phyloP scores from a whole-genome alignment of 2,329 filamentous ascomycete genomes.

The Verticillium longisporum region DNA sequence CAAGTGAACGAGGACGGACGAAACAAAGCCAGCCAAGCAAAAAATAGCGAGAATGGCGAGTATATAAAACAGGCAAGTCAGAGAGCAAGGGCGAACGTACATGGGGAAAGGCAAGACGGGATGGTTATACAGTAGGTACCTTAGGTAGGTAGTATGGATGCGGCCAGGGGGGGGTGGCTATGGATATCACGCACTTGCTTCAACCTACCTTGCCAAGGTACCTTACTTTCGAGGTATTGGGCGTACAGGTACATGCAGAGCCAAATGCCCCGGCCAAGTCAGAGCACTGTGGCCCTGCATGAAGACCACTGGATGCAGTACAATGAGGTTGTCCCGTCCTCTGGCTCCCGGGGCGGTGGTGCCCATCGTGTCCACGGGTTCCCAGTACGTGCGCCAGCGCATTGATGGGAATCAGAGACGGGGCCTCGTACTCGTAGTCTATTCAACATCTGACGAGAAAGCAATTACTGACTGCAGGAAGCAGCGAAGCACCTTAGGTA shows the following conservation, averaged over 20 bases:
- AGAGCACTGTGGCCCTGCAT: background rate
- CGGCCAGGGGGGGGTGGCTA: background rate
- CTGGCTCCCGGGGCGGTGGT: background rate
- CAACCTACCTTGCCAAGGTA: background rate
- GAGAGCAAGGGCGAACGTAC: background rate
- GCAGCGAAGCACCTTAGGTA: too few species aligned
- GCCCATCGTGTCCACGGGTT: background rate
- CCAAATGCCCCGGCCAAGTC: background rate
- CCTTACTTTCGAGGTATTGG: background rate
- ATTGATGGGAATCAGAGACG: background rate
- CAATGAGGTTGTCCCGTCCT: background rate
- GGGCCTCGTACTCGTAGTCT: too few species aligned
- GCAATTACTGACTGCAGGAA: background rate
- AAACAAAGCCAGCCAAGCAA: background rate
- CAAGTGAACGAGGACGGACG: background rate
- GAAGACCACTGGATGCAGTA: background rate
- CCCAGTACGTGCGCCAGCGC: background rate
- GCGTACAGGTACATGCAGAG: background rate
- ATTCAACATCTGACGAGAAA: background rate
- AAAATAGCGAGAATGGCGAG: background rate
- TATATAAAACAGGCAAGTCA: background rate
- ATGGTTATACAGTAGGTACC: background rate
- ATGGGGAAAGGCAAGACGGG: background rate
- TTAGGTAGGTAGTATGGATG: background rate
- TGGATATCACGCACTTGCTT: background rate